phyloP scores from a whole-genome alignment of 768 basidiomycete genomes.

The Suillus discolor region DNA sequence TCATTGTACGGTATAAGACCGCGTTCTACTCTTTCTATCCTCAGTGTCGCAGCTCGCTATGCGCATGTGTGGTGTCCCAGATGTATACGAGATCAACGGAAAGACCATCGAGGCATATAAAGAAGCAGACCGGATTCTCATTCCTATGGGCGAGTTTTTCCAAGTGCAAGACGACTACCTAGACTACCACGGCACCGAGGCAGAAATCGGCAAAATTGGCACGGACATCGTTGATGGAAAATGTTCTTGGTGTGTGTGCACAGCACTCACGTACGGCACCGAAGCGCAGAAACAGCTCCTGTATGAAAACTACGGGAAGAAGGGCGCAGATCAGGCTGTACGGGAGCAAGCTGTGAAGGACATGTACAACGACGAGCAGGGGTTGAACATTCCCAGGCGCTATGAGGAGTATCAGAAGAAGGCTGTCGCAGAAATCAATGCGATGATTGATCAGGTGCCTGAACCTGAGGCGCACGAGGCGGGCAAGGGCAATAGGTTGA shows the following conservation, averaged over 20 bases:
- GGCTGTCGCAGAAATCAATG: conserved; percentile 43
- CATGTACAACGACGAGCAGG: conserved; percentile 67
- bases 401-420: conserved; percentile 79
- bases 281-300: conserved; percentile 59
- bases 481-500: conserved; percentile 48
- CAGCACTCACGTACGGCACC: conserved; percentile 63
- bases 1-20: conserved; percentile 97
- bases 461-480: conserved; percentile 48
- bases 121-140: conserved; percentile 75
- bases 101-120: conserved; percentile 62
- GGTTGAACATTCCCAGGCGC: conserved; percentile 43
- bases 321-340: conserved; percentile 41
- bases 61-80: conserved; percentile 70
- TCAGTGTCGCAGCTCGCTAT: conserved; percentile 95
- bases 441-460: conserved; percentile 72
- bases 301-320: conserved; percentile 70
- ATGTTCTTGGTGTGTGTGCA: conserved; percentile 96
- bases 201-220: conserved; percentile 94
- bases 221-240: conserved; percentile 99
- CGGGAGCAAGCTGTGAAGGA: conserved; percentile 62
- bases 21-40: conserved; percentile 98
- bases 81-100: conserved; percentile 43
- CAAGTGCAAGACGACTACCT: conserved; percentile 98
- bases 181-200: conserved; percentile 88
- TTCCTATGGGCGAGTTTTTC: conserved; percentile 97